Evolutionary conservation across 805 yeast species (phyloP).

Genomic region (Ogataea allantospora): DNA sequence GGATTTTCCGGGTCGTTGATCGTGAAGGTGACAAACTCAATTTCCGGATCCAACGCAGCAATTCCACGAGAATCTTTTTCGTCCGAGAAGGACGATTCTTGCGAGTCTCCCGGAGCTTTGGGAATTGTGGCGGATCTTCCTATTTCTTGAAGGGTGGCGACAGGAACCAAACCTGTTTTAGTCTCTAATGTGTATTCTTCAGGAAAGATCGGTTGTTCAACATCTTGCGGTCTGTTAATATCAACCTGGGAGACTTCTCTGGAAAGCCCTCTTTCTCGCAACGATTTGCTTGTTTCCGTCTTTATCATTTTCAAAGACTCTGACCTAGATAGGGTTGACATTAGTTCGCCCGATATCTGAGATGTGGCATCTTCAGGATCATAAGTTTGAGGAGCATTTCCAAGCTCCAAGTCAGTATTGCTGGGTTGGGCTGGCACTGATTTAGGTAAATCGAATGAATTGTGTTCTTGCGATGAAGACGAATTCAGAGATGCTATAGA

Average conservation of each 20-base stretch:
- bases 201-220: slow-evolving; percentile 75
- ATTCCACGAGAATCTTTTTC: slow-evolving; percentile 24
- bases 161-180: slow-evolving; percentile 83
- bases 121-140: slow-evolving; percentile 47
- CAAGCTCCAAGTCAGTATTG: slow-evolving; percentile 18
- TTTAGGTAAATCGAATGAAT: slow-evolving; percentile 2
- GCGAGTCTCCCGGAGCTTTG: slow-evolving; percentile 25
- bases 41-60: slow-evolving; percentile 54
- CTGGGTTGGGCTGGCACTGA: slow-evolving; percentile 1
- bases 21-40: slow-evolving; percentile 81
- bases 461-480: slow-evolving; percentile 17
- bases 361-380: slow-evolving; percentile 49
- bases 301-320: slow-evolving; percentile 43
- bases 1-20: slow-evolving; percentile 87
- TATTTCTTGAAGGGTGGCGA: slow-evolving; percentile 61
- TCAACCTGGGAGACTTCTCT: slow-evolving; percentile 54
- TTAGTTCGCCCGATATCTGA: slow-evolving; percentile 35
- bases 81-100: slow-evolving; percentile 29
- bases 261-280: slow-evolving; percentile 60
- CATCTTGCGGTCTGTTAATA: slow-evolving; percentile 51
- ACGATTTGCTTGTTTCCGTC: slow-evolving; percentile 74
- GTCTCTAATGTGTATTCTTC: slow-evolving; percentile 92
- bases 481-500: slow-evolving; percentile 21
- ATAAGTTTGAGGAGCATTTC: slow-evolving; percentile 37
- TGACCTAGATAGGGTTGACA: slow-evolving; percentile 30